Percentiles rank a stretch among this genome's conserved stretches.
Conservation (phyloP, 495 filamentous ascomycete species). For the Penicillium argentinense region DNA sequence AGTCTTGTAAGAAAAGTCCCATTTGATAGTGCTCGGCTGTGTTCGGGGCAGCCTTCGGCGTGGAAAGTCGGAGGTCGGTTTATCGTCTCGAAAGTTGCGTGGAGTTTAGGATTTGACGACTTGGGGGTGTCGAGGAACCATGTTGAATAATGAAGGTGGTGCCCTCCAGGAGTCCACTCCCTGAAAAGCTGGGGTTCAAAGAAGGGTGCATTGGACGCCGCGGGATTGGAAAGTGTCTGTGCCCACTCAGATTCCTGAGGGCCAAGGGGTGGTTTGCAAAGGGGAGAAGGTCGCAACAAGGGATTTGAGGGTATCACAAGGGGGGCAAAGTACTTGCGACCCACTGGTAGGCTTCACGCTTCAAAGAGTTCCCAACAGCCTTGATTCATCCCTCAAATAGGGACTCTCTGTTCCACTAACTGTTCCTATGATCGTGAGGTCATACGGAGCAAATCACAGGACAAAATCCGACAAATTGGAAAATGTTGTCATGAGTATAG, state of each 20-base stretch:
- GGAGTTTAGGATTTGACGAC: not conserved
- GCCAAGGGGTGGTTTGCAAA: conserved; percentile 7
- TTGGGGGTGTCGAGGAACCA: not conserved
- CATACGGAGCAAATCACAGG: too few species aligned
- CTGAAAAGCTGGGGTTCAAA: not conserved
- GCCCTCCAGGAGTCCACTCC: not conserved
- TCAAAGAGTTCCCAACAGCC: too few species aligned
- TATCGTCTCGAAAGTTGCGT: too few species aligned
- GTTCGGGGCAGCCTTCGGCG: not conserved
- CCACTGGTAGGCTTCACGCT: too few species aligned
- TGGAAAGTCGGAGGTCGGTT: too few species aligned
- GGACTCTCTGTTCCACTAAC: too few species aligned
- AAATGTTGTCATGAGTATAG: too few species aligned
- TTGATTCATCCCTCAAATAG: too few species aligned
- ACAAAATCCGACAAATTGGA: too few species aligned
- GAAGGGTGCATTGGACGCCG: conserved; percentile 1
- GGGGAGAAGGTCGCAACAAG: conserved; percentile 10
- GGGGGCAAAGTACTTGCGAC: too few species aligned
- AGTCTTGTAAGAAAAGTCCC: conserved; percentile 15
- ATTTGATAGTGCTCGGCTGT: conserved; percentile 10
- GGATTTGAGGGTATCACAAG: conserved; percentile 3
- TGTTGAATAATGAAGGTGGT: not conserved
- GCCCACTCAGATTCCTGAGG: conserved; percentile 2
- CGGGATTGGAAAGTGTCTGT: conserved; percentile 4
- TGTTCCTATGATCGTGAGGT: too few species aligned